Base-by-base conservation (phyloP, 495 filamentous ascomycete genomes). In the Penicillium goetzii region DNA sequence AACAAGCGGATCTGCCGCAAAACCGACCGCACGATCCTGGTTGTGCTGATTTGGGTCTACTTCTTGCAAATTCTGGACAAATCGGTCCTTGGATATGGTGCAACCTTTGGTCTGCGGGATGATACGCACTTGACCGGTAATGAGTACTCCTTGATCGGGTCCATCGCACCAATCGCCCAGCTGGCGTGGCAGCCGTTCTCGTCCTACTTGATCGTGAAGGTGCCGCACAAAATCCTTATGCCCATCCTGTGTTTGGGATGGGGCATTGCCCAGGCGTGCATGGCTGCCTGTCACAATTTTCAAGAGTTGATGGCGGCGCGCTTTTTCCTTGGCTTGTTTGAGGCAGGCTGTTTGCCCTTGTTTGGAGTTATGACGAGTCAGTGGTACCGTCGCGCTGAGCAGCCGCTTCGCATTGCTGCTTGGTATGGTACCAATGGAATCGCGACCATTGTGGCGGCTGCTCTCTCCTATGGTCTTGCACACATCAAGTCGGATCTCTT, bases 1-100 rank as follows among this genome's bases (percentile, higher is more conserved):
- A 82, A 72, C 65, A 76, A 80, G 53, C 83, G 83, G 7, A 88
- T 89, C 62, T 77, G 78, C 15, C 79, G 76, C n/a, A 89, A 88
- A 70, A 89, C 84, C 0, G 87, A 90, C 72, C 72, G 71, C 26
- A 76, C 76, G 26, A 88, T 90, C 53, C 75, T 90, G 3, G 50
- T 78, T 12, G 79, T 90, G 45, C 75, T 89, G 2, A 74, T 84
- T 23, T 89, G 87, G 88, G 85, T 88, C 11, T 89, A 89, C 64
- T 88, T 89, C 49, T 64, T 77, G n/a, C 78, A 87, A 71, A 88
- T 89, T 56, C 78, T 89, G 5, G 87, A 90, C 76, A 90, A 89
- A 70, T 74, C 83, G 1, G 83, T 88, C 3, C 81, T 89, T 0
- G 86, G 86, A 26, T 87, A 87, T 65, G 85, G 84, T 56, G 85